Conservation (phyloP, 192 early-diverging fungal genomes). For the Dimargaris cristalligena region DNA sequence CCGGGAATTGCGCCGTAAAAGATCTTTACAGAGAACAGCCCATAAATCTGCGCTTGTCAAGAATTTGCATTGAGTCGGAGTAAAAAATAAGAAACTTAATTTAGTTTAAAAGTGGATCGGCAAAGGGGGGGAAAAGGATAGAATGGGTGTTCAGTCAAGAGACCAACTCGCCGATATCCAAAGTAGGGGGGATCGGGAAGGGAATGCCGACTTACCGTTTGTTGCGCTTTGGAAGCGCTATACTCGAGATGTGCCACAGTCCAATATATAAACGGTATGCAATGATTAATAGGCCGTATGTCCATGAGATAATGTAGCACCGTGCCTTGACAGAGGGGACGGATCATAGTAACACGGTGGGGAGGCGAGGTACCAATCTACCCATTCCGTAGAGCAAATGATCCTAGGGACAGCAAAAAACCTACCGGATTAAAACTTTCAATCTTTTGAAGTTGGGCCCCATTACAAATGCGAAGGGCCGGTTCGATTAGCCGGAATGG, state of each 20-base stretch:
- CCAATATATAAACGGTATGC: background rate
- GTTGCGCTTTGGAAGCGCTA: too few relatives aligned
- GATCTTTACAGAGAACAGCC: background rate
- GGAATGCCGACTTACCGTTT: too few relatives aligned
- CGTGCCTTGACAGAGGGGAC: background rate
- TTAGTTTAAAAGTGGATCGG: too few relatives aligned
- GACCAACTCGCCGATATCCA: too few relatives aligned
- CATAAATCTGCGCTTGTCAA: background rate
- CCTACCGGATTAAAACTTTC: constrained; percentile 2
- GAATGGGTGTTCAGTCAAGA: too few relatives aligned
- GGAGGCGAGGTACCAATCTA: background rate
- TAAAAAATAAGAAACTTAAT: too few relatives aligned
- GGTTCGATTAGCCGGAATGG: background rate
- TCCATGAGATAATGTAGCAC: background rate
- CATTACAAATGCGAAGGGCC: background rate
- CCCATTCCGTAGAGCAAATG: background rate
- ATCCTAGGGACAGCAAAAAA: background rate
- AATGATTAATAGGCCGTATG: background rate
- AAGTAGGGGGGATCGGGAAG: too few relatives aligned
- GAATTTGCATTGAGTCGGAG: too few relatives aligned
- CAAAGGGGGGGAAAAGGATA: too few relatives aligned
- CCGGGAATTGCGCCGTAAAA: background rate
- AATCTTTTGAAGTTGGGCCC: background rate
- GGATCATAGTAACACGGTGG: background rate
- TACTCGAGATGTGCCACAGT: background rate